Evolutionary conservation across 768 basidiomycete genomes (phyloP).

Genomic region (Hygrophoropsis aurantiaca): DNA sequence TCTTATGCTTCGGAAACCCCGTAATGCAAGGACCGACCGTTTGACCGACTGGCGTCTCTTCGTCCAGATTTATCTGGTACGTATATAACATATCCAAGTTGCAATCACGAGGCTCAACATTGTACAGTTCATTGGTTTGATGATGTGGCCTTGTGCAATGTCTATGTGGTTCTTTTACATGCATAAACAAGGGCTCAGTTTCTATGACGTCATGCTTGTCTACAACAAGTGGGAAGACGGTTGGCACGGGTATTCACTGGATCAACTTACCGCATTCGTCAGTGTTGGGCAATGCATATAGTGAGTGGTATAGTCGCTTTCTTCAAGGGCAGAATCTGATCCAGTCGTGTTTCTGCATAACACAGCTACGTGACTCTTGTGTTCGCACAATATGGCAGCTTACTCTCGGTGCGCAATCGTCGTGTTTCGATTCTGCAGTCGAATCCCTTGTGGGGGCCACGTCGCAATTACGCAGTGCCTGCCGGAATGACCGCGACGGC

Average conservation of each 20-base stretch:
- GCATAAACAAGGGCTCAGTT: slow-evolving; percentile 36
- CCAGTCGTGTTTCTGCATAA: too few species aligned
- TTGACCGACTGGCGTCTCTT: slow-evolving; percentile 51
- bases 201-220: slow-evolving; percentile 38
- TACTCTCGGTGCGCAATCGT: slow-evolving; percentile 45
- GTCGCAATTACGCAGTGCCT: slow-evolving; percentile 39
- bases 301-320: slow-evolving; percentile 24
- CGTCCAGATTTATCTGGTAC: slow-evolving; percentile 46
- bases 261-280: slow-evolving; percentile 35
- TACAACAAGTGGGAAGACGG: slow-evolving; percentile 41
- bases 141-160: slow-evolving; percentile 49
- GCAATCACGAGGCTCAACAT: slow-evolving; percentile 5
- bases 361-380: slow-evolving; percentile 51
- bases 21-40: slow-evolving; percentile 48
- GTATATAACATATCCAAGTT: slow-evolving; percentile 10
- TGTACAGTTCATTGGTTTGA: slow-evolving; percentile 40
- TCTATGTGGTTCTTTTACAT: slow-evolving; percentile 41
- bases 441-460: slow-evolving; percentile 47
- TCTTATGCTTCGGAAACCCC: slow-evolving; percentile 47
- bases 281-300: slow-evolving; percentile 45
- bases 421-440: slow-evolving; percentile 43
- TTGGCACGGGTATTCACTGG: slow-evolving; percentile 31
- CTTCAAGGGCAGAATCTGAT: neutral
- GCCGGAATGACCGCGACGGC: slow-evolving; percentile 39
- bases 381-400: slow-evolving; percentile 42